phyloP scores from a whole-genome alignment of 306 rosid genomes.

The Dalbergia cultrata region DNA sequence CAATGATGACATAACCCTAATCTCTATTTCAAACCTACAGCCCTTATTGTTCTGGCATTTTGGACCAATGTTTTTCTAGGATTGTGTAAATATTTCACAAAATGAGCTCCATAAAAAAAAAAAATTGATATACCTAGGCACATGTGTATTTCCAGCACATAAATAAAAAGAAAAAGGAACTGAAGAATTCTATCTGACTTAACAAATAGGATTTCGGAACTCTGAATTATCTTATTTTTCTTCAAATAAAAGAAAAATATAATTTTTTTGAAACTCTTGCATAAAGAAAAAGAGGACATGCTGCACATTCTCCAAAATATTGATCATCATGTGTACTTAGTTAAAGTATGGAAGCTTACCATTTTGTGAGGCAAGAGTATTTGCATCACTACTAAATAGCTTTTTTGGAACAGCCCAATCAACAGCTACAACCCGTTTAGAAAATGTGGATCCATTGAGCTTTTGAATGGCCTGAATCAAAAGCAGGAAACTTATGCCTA shows the following conservation, averaged over 20 bases:
- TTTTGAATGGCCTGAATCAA: conserved; percentile 77
- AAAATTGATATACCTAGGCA: not conserved
- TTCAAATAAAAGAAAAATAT: not conserved
- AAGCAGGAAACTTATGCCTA: conserved; percentile 32
- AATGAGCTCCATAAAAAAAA: not conserved
- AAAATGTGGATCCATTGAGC: conserved; percentile 78
- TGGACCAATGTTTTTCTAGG: not conserved
- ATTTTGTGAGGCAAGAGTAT: conserved; percentile 59
- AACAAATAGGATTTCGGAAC: conserved; percentile 5
- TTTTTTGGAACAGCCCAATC: conserved; percentile 97
- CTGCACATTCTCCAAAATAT: too few species aligned
- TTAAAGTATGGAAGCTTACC: conserved; percentile 55
- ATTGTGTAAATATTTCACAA: not conserved
- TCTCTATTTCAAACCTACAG: too few species aligned
- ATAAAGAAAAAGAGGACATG: too few species aligned
- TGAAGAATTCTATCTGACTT: not conserved
- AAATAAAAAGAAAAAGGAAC: not conserved
- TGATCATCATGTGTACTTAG: too few species aligned
- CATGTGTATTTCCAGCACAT: not conserved
- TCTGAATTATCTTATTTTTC: not conserved
- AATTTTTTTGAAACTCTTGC: not conserved
- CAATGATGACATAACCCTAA: too few species aligned
- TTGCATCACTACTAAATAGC: conserved; percentile 64
- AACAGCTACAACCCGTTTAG: conserved; percentile 88
- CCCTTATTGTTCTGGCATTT: too few species aligned